Evolutionary conservation across 805 yeast species (phyloP).

Genomic region (Sporopachydermia lactativora): DNA sequence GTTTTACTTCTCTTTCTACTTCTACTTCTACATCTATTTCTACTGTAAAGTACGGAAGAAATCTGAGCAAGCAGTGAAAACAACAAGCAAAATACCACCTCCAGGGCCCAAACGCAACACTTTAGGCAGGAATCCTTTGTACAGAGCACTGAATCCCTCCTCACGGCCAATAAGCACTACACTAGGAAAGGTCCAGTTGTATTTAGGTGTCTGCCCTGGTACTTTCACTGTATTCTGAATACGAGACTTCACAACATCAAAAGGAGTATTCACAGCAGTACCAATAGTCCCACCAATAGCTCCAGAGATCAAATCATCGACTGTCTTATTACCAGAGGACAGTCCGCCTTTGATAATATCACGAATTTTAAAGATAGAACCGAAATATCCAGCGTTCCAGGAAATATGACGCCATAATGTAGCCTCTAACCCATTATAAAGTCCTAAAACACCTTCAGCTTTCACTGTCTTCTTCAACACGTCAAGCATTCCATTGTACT

Average conservation of each 20-base stretch:
- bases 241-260: conserved; percentile 94
- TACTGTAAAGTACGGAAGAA: conserved; percentile 58
- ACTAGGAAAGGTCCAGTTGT: conserved; percentile 86
- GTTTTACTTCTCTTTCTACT: no score
- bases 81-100: conserved; percentile 95
- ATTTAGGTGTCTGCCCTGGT: conserved; percentile 71
- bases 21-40: no score
- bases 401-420: conserved; percentile 92
- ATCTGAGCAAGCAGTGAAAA: conserved; percentile 91
- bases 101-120: conserved; percentile 98
- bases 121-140: conserved; percentile 95
- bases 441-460: conserved; percentile 65
- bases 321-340: conserved; percentile 56
- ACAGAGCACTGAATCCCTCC: conserved; percentile 85
- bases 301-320: conserved; percentile 85
- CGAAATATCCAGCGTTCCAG: conserved; percentile 99
- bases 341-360: conserved; percentile 64
- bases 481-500: conserved; percentile 73
- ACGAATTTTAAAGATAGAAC: conserved; percentile 82
- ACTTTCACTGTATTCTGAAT: conserved; percentile 61
- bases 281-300: conserved; percentile 95
- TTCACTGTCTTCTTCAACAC: conserved; percentile 61
- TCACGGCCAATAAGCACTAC: conserved; percentile 62
- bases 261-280: conserved; percentile 90
- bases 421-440: conserved; percentile 92